Base-by-base conservation (phyloP, 1,284 basidiomycete genomes). In the Porodaedalea pini region DNA sequence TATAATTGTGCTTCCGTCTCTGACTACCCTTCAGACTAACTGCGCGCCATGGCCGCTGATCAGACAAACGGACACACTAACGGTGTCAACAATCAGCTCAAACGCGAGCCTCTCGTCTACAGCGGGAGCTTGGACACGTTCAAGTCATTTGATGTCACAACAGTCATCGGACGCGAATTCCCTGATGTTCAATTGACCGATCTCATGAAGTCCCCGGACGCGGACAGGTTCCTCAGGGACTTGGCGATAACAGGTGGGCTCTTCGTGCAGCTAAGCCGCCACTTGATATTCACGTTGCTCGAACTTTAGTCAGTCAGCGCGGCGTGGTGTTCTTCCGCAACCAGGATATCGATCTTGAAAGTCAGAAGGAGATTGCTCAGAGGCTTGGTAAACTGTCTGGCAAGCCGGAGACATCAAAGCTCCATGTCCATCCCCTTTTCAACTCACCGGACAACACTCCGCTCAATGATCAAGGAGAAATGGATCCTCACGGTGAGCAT, bases 271-370 rank as follows among this genome's bases (percentile, higher is more conserved):
- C 37, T 2, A 25, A 7, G 15, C 4, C 40, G 19, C 10, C 32
- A 17, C 7, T 51, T 34, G 19, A 25, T 36, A 37, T 15, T 17
- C 19, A 47, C 25, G 23, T n/a, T 49, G 21, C 36, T 32, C 10
- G 17, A 23, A 21, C 19, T 23, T 23, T 62, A 62, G 74, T 78
- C 59, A 75, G 76, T 7, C 72, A 75, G 41, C 73, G 77, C 31
- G 78, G 77, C 7, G 78, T 79, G 23, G 76, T 75, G 51, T 78
- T 79, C 65, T 77, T 80, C 72, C 70, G 76, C 11, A 66, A 71
- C 31, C 60, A 61, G 62, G 67, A 72, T 23, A 58, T 77, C 29
- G 68, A 69, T 2, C 61, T 73, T 0, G 68, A 73, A 2, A 68
- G 75, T 34, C 73, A 77, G 61, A 70, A 71, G 36, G 62, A 63